Conservation (phyloP, 306 rosid genomes). For the Corylus americana region DNA sequence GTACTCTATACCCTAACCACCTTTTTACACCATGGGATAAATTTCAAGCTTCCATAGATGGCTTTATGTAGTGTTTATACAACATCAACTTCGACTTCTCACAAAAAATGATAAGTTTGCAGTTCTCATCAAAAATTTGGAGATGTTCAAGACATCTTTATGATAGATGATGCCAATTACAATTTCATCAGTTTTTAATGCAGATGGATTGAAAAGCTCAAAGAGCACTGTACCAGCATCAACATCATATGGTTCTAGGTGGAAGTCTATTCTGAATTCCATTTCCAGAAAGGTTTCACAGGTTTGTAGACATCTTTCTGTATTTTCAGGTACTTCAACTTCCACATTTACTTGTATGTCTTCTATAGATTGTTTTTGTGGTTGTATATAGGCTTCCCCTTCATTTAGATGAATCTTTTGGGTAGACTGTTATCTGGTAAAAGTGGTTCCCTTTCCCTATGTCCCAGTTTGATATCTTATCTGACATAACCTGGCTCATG, state of each 20-base stretch:
- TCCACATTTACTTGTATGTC: background rate
- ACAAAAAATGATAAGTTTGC: background rate
- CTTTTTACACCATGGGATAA: background rate
- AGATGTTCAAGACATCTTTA: slow-evolving; percentile 14
- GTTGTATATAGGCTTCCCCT: too few relatives aligned
- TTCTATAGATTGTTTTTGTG: too few relatives aligned
- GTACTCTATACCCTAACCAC: background rate
- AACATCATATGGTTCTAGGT: slow-evolving; percentile 49
- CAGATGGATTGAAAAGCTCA: slow-evolving; percentile 54
- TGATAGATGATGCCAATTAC: slow-evolving; percentile 29
- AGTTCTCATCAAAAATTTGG: background rate
- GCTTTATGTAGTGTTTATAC: background rate
- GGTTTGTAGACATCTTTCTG: slow-evolving; percentile 43
- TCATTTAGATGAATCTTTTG: too few relatives aligned
- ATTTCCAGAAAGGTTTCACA: slow-evolving; percentile 91
- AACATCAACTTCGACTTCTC: background rate
- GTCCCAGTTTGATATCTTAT: too few relatives aligned
- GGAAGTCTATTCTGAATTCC: slow-evolving; percentile 69
- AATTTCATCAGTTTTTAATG: slow-evolving; percentile 28
- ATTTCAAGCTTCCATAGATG: background rate
- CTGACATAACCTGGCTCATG: too few relatives aligned
- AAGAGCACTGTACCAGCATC: slow-evolving; percentile 45
- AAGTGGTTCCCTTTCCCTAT: too few relatives aligned
- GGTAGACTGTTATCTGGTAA: too few relatives aligned
- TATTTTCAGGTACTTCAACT: slow-evolving; percentile 13